A percentile compares a stretch with the other conserved stretches of the same genome.
Evolutionary conservation across 106 monocot genomes (phyloP).

Genomic region (Apostasia shenzhenica): DNA sequence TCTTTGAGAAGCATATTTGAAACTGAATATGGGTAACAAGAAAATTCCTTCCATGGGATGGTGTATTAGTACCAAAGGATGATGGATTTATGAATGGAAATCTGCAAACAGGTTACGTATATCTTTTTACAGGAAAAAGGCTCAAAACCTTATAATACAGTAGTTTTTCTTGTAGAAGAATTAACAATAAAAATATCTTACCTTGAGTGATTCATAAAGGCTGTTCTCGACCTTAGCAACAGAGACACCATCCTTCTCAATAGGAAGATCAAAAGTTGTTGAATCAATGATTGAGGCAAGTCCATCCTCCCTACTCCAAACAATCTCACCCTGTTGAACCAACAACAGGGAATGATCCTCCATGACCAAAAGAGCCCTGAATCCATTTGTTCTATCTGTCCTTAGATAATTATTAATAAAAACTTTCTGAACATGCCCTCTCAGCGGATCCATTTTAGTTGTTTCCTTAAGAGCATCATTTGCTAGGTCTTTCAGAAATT

Average conservation of each 20-base stretch:
- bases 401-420: constrained; percentile 95
- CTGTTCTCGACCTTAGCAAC: constrained; percentile 90
- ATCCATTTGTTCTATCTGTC: constrained; percentile 90
- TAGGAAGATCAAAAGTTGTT: constrained; percentile 78
- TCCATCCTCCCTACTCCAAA: constrained; percentile 97
- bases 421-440: constrained; percentile 60
- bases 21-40: too few species aligned
- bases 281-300: constrained; percentile 90
- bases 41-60: too few species aligned
- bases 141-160: too few species aligned
- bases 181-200: constrained; percentile 18
- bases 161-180: background rate
- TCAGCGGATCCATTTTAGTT: constrained; percentile 45
- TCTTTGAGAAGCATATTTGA: too few species aligned
- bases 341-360: constrained; percentile 83
- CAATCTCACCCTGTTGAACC: constrained; percentile 89
- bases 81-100: too few species aligned
- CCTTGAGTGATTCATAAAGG: constrained; percentile 97
- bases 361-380: constrained; percentile 90
- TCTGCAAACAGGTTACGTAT: too few species aligned
- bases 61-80: too few species aligned
- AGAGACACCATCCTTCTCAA: constrained; percentile 89
- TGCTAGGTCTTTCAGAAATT: constrained; percentile 35
- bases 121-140: too few species aligned
- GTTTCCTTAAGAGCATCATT: constrained; percentile 49